Evolutionary conservation across 805 yeast species (phyloP).

Genomic region (Lipomyces yamadae): DNA sequence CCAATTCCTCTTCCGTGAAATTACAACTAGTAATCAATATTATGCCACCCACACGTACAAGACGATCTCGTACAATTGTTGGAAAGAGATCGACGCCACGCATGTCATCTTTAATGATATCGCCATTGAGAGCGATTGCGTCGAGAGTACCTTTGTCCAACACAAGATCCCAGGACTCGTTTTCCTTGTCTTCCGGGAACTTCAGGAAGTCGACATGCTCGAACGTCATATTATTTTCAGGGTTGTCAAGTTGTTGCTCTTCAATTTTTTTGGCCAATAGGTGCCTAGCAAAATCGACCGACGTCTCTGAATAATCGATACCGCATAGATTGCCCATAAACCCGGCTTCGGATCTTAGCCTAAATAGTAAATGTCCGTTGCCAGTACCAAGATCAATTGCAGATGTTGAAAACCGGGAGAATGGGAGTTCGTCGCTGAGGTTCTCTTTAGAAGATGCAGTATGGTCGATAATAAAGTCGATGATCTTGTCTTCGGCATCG

Average conservation of each 20-base stretch:
- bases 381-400: constrained; percentile 76
- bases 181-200: constrained; percentile 46
- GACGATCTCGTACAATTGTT: constrained; percentile 53
- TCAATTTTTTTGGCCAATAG: constrained; percentile 54
- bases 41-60: constrained; percentile 62
- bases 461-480: constrained; percentile 67
- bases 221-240: constrained; percentile 52
- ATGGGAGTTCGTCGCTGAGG: constrained; percentile 21
- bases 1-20: constrained; percentile 81
- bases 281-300: constrained; percentile 73
- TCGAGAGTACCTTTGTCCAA: constrained; percentile 96
- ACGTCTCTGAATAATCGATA: constrained; percentile 80
- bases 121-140: constrained; percentile 84
- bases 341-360: constrained; percentile 66
- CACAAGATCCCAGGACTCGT: constrained; percentile 66
- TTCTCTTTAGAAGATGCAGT: constrained; percentile 44
- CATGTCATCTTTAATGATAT: constrained; percentile 53
- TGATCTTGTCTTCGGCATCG: constrained; percentile 86
- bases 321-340: constrained; percentile 64
- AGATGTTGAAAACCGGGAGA: constrained; percentile 16
- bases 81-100: constrained; percentile 59
- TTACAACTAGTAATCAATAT: constrained; percentile 89
- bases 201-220: constrained; percentile 71
- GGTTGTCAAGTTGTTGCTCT: constrained; percentile 43
- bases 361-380: constrained; percentile 85